Base-by-base conservation (phyloP, 2,329 filamentous ascomycete genomes). In the Aspergillus ibericus region DNA sequence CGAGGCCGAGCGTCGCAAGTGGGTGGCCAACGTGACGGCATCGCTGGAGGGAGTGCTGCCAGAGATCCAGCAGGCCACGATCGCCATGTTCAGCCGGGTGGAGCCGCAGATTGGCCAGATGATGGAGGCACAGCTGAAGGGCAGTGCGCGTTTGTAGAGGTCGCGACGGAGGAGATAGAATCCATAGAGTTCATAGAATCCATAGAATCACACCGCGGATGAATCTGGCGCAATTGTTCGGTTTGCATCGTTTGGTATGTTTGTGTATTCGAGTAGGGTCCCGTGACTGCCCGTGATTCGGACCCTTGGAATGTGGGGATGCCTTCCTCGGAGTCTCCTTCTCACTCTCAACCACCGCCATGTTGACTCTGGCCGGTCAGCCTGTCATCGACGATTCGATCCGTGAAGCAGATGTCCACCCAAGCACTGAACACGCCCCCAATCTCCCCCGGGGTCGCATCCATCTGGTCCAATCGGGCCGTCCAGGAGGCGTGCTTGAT, bases 21-120 rank as follows among this genome's bases (percentile, higher is more conserved):
- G 64, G 63, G 53, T 68, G 1, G 44, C 50, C 4, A 71, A 71
- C 58, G 60, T 71, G 8, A 52, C 59, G 6, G 64, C 59, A 44
- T 65, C 67, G 9, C 48, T 71, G 38, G 68, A 68, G 29, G 57
- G 60, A 0, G 59, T 74, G n/a, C 53, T 64, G 32, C 47, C 52
- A 9, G 55, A 61, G 49, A 58, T 71, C 36, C 57, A 46, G 44
- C 29, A 56, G n/a, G 59, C 48, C 20, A 62, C 63, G 15, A 56
- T 65, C 35, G 62, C 54, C 9, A 61, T 68, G 64, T 68, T 68
- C 36, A 57, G 59, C 29, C 63, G 59, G 36, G 65, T 68, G n/a
- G 64, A 68, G 44, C 58, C 60, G 2, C 51, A 56, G 18, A 66
- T 68, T 40, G 63, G 61, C 1, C 53, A 68, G 55, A 47, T 66